Percentiles rank a stretch among this genome's conserved stretches.
These are phyloP conservation scores for Cadophora sp. DNA, from an alignment of 2,329 filamentous ascomycete species.

Conservation along the genomic window DNA sequence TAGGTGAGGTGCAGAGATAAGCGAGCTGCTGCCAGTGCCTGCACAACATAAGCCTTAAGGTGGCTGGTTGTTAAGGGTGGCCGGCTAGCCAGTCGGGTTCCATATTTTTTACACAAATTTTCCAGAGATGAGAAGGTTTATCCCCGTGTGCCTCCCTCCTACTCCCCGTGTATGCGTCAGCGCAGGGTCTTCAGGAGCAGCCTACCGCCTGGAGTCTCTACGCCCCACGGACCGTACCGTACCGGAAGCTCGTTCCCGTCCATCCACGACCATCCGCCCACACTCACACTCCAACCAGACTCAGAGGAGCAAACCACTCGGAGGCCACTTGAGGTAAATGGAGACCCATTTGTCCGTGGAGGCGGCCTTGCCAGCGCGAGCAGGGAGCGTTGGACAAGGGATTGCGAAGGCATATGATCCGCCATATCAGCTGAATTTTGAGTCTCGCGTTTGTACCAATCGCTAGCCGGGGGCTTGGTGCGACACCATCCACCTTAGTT, in stretches of 20 bases:
- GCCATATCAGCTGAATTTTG: neutral
- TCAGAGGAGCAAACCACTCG: neutral
- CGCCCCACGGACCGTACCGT: neutral
- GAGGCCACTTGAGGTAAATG: neutral
- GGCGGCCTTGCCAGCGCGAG: neutral
- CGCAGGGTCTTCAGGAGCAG: neutral
- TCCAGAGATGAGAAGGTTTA: too few relatives aligned
- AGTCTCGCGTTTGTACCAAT: too few relatives aligned
- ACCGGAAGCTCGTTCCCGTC: neutral
- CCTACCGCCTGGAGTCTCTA: neutral
- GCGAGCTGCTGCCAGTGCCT: too few relatives aligned
- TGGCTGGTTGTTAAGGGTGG: too few relatives aligned
- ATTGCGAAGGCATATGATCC: neutral
- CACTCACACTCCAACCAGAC: neutral
- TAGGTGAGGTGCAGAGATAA: too few relatives aligned
- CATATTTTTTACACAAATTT: too few relatives aligned
- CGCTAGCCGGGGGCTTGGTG: too few relatives aligned
- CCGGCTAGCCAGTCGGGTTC: too few relatives aligned
- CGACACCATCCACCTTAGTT: too few relatives aligned
- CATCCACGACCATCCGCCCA: neutral
- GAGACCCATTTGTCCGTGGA: neutral
- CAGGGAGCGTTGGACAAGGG: neutral
- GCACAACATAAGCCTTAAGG: too few relatives aligned
- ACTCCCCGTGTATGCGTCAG: neutral
- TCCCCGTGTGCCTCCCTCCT: slow-evolving; percentile 2